Conservation (phyloP, 352 stramenopile genomes). For the Peronospora belbahrii region DNA sequence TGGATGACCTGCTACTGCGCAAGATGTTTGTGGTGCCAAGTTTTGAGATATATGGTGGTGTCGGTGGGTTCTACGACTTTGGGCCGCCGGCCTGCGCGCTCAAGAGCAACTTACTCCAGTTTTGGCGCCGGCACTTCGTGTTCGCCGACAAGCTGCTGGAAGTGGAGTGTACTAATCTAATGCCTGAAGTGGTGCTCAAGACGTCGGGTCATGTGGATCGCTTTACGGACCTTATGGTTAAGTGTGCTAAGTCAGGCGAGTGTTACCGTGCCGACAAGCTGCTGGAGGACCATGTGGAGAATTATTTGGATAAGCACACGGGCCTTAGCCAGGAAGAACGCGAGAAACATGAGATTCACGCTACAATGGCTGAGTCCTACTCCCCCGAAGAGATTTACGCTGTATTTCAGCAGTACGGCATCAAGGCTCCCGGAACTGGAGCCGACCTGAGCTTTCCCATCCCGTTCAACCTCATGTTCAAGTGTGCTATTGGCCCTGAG, state of each 20-base stretch:
- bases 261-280: slow-evolving; percentile 99
- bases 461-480: slow-evolving; percentile 99
- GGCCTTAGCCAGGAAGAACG: slow-evolving; percentile 65
- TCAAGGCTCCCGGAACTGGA: slow-evolving; percentile 87
- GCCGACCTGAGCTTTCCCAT: slow-evolving; percentile 94
- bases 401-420: slow-evolving; percentile 91
- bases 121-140: slow-evolving; percentile 98
- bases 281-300: slow-evolving; percentile 98
- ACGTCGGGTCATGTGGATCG: slow-evolving; percentile 98
- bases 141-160: slow-evolving; percentile 98
- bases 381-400: slow-evolving; percentile 94
- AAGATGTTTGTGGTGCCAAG: slow-evolving; percentile 99
- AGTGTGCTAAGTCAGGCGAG: slow-evolving; percentile 94
- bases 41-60: slow-evolving; percentile 99
- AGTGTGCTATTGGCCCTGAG: slow-evolving; percentile 98
- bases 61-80: slow-evolving; percentile 98
- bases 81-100: slow-evolving; percentile 92
- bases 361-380: slow-evolving; percentile 97
- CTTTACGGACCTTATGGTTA: slow-evolving; percentile 99
- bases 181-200: slow-evolving; percentile 95
- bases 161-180: slow-evolving; percentile 98
- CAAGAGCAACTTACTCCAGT: slow-evolving; percentile 94
- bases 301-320: slow-evolving; percentile 90
- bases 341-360: slow-evolving; percentile 90
- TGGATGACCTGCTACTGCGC: slow-evolving; percentile 96